phyloP scores from a whole-genome alignment of 2,329 filamentous ascomycete species.

The Ampelomyces quisqualis region DNA sequence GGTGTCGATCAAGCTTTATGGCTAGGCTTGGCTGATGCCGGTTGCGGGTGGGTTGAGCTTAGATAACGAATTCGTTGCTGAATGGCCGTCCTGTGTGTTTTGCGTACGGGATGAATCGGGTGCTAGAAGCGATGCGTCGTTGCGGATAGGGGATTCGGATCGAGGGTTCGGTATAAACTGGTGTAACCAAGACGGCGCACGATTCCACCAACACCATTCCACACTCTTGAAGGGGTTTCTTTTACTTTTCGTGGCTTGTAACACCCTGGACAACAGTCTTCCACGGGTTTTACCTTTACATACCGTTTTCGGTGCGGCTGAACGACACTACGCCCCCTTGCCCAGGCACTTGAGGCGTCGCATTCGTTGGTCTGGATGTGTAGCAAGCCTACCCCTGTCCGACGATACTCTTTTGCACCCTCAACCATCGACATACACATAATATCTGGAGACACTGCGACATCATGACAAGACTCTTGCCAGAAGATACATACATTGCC shows the following conservation, averaged over 20 bases:
- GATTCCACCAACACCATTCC: neutral
- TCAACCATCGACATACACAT: neutral
- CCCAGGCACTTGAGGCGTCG: too few species aligned
- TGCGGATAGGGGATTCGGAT: neutral
- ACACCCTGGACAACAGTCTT: constrained; percentile 1
- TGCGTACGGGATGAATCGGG: constrained; percentile 2
- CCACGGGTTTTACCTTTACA: constrained; percentile 2
- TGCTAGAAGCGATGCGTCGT: neutral
- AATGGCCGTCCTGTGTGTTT: neutral
- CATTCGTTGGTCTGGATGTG: neutral
- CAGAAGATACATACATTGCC: constrained; percentile 8
- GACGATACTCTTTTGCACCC: neutral
- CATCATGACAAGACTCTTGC: constrained; percentile 1
- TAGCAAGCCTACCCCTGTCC: constrained; percentile 3
- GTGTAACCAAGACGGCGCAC: neutral
- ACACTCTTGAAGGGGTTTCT: neutral
- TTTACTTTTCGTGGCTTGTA: neutral
- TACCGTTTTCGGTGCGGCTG: constrained; percentile 6
- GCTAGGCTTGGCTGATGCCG: constrained; percentile 3
- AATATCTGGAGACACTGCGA: too few species aligned
- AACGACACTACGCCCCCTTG: constrained; percentile 2
- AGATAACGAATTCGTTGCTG: constrained; percentile 2
- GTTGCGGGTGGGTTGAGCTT: neutral
- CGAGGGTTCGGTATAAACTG: neutral
- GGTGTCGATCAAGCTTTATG: constrained; percentile 2